Evolutionary conservation across 768 basidiomycete species (phyloP).

Genomic region (Serendipita vermifera): DNA sequence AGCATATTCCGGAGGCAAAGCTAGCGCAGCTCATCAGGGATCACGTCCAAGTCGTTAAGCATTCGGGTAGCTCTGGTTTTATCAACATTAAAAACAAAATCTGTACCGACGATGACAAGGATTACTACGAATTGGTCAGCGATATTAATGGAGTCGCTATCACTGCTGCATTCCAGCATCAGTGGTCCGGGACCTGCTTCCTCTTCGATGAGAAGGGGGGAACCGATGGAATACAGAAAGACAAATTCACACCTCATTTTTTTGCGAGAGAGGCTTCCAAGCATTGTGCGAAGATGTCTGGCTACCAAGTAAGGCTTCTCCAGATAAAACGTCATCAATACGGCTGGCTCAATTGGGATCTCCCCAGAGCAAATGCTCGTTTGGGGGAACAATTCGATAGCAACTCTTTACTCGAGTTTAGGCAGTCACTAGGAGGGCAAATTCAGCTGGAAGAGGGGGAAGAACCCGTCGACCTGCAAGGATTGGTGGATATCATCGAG

Average conservation of each 20-base stretch:
- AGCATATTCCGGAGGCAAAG: too few relatives aligned
- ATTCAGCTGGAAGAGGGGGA: background rate
- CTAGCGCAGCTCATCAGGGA: too few relatives aligned
- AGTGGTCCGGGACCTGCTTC: background rate
- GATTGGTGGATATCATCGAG: constrained; percentile 6
- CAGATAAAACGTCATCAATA: constrained; percentile 8
- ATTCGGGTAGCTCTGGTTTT: too few relatives aligned
- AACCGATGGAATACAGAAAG: background rate
- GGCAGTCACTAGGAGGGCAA: background rate
- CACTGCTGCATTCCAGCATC: constrained; percentile 10
- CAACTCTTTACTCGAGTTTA: background rate
- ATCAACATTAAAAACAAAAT: constrained; percentile 7
- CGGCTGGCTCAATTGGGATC: constrained; percentile 6
- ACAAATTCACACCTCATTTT: background rate
- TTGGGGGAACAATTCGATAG: background rate
- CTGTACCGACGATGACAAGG: background rate
- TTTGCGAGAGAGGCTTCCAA: constrained; percentile 3
- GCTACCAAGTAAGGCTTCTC: constrained; percentile 1
- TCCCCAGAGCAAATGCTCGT: background rate
- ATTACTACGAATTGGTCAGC: constrained; percentile 10
- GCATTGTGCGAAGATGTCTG: constrained; percentile 4
- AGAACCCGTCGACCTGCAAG: background rate
- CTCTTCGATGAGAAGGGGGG: background rate
- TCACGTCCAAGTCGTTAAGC: too few relatives aligned
- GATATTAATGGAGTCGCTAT: constrained; percentile 11